phyloP scores from a whole-genome alignment of 345 rosid genomes.

The Psidium guajava region DNA sequence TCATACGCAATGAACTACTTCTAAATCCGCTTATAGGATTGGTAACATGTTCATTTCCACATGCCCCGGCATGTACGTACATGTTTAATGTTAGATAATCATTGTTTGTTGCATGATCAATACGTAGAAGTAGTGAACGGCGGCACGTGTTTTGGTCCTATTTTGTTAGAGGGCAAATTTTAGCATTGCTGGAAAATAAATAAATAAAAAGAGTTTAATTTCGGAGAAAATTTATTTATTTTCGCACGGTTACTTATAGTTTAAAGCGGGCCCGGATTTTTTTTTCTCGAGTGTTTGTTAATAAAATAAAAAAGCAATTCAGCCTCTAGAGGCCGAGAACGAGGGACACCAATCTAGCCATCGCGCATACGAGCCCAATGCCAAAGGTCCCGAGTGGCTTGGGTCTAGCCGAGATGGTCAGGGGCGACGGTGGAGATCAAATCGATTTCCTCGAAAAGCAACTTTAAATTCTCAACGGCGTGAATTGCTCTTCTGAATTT shows the following conservation, averaged over 20 bases:
- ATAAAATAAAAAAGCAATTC: background rate
- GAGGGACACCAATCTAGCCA: background rate
- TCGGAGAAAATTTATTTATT: background rate
- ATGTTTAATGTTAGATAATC: background rate
- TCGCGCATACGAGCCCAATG: background rate
- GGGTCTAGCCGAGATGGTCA: background rate
- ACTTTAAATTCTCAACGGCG: background rate
- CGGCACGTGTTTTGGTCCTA: background rate
- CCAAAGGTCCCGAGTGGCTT: background rate
- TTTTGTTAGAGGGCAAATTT: background rate
- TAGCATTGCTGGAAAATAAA: background rate
- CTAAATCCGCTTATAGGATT: too few relatives aligned
- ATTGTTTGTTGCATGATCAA: background rate
- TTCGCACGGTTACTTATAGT: background rate
- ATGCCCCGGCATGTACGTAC: background rate
- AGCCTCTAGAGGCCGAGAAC: background rate
- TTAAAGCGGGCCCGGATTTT: fast-evolving
- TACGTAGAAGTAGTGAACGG: background rate
- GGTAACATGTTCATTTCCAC: background rate
- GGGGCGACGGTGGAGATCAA: background rate
- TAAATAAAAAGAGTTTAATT: background rate
- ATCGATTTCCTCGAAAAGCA: background rate
- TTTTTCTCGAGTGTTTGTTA: background rate
- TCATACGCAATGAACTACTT: background rate
- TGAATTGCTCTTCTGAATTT: background rate